phyloP scores from a whole-genome alignment of 176 grass and related monocot species.

The Echinochloa phyllopogon region DNA sequence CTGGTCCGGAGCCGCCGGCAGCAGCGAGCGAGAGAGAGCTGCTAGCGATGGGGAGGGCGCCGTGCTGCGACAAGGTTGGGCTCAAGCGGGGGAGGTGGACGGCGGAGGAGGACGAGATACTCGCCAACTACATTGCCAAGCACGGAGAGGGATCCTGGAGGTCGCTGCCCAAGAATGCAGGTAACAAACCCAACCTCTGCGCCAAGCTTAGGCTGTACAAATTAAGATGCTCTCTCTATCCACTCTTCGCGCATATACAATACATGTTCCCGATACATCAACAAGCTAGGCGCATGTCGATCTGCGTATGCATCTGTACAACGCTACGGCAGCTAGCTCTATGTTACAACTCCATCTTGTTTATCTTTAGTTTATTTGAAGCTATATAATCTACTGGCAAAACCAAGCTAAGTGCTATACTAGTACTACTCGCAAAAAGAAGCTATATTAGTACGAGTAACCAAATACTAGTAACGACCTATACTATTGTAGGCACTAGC shows the following conservation, averaged over 20 bases:
- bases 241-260: background rate
- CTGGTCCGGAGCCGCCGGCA: background rate
- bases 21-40: too few relatives aligned
- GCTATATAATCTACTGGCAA: background rate
- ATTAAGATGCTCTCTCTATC: too few relatives aligned
- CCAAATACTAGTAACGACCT: background rate
- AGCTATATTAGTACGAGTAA: background rate
- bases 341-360: background rate
- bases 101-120: slow-evolving; percentile 75
- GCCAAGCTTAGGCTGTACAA: background rate
- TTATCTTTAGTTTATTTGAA: background rate
- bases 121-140: slow-evolving; percentile 75
- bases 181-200: slow-evolving; percentile 10
- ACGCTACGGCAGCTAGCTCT: background rate
- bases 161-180: slow-evolving; percentile 95
- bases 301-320: background rate
- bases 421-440: too few relatives aligned
- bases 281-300: background rate
- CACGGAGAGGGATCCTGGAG: slow-evolving; percentile 90
- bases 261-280: background rate
- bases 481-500: background rate
- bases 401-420: too few relatives aligned
- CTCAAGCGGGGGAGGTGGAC: slow-evolving; percentile 92
- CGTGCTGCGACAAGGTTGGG: slow-evolving; percentile 94
- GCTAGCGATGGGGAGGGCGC: slow-evolving; percentile 78